Evolutionary conservation across 805 yeast genomes (phyloP).

Genomic region (Candida morakotiae): DNA sequence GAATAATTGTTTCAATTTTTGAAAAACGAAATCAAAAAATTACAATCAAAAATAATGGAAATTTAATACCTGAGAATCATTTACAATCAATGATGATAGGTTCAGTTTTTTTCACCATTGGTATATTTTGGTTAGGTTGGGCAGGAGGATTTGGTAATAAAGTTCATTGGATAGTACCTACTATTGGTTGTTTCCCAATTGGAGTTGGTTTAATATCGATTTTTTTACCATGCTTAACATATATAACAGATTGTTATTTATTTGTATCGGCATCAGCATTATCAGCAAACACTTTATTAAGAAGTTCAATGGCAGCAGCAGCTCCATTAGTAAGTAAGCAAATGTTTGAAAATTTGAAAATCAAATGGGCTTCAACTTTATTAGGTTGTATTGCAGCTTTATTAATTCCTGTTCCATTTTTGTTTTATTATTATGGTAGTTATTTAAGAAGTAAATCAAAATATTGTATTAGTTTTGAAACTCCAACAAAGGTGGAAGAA

Average conservation of each 20-base stretch:
- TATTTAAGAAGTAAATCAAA: slow-evolving; percentile 16
- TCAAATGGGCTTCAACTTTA: slow-evolving; percentile 52
- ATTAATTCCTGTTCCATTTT: slow-evolving; percentile 54
- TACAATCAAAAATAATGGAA: slow-evolving; percentile 42
- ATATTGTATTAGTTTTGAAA: slow-evolving; percentile 6
- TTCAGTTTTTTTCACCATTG: slow-evolving; percentile 65
- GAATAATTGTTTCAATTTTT: slow-evolving; percentile 43
- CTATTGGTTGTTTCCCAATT: slow-evolving; percentile 38
- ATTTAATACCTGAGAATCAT: slow-evolving; percentile 72
- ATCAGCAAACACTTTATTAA: slow-evolving; percentile 57
- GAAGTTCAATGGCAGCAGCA: slow-evolving; percentile 56
- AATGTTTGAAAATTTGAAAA: slow-evolving; percentile 47
- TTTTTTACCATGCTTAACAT: slow-evolving; percentile 56
- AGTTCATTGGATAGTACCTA: slow-evolving; percentile 74
- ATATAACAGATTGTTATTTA: slow-evolving; percentile 56
- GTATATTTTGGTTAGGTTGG: slow-evolving; percentile 86
- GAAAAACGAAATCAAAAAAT: slow-evolving; percentile 48
- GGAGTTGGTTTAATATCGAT: slow-evolving; percentile 48
- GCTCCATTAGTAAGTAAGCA: slow-evolving; percentile 58
- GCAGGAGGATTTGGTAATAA: slow-evolving; percentile 66
- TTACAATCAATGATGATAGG: slow-evolving; percentile 74
- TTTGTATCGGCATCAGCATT: slow-evolving; percentile 58
- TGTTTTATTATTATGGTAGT: slow-evolving; percentile 48
- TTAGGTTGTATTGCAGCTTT: slow-evolving; percentile 48
- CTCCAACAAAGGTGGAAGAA: slow-evolving; percentile 3